phyloP scores from a whole-genome alignment of 495 filamentous ascomycete genomes.

The Neurospora africana region DNA sequence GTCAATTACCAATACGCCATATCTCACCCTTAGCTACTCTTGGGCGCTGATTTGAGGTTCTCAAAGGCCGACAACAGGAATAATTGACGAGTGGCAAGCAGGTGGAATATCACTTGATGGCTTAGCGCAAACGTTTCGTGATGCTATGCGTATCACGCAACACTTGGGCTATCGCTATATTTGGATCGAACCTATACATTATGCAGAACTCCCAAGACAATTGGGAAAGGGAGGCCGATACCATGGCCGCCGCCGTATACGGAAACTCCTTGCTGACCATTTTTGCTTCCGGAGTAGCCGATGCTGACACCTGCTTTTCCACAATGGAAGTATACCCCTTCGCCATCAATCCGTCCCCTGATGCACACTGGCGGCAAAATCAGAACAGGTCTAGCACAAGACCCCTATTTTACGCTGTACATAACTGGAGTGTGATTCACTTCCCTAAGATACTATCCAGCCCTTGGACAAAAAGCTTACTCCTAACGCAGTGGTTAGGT shows the following conservation, averaged over 20 bases:
- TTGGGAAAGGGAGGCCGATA: conserved; percentile 1
- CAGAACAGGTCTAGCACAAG: no score
- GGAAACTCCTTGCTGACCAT: neutral
- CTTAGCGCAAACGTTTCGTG: neutral
- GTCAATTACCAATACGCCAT: neutral
- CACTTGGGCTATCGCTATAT: no score
- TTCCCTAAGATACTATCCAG: no score
- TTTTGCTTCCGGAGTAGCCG: neutral
- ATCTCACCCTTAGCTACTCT: conserved; percentile 37
- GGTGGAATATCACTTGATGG: neutral
- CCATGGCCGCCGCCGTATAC: conserved; percentile 4
- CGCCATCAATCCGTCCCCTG: no score
- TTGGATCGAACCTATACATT: conserved; percentile 1
- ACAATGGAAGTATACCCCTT: neutral
- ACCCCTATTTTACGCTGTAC: neutral
- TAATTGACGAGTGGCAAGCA: neutral
- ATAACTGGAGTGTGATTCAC: no score
- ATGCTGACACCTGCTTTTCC: neutral
- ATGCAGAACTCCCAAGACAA: conserved; percentile 1
- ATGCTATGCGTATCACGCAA: conserved; percentile 4
- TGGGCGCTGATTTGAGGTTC: neutral
- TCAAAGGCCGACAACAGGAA: neutral
- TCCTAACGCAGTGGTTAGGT: conserved; percentile 5
- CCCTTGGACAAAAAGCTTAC: neutral
- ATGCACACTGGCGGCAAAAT: no score